Base-by-base conservation (phyloP, 768 basidiomycete species). In the Filobasidium floriforme region DNA sequence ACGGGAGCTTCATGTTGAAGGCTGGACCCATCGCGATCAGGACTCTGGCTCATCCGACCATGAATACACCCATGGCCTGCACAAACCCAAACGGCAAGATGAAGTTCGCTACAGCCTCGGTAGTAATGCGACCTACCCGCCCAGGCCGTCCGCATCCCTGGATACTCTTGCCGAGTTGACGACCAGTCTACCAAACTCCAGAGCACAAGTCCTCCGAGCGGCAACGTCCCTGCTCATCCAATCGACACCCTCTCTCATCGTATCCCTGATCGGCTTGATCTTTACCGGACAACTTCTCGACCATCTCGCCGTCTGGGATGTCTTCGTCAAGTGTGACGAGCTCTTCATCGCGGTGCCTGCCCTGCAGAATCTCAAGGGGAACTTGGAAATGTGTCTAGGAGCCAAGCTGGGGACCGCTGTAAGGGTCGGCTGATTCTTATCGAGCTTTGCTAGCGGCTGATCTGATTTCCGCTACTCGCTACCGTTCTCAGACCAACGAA, bases 331-430 rank as follows among this genome's bases (percentile, higher is more conserved):
- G 49, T 86, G 97, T 59, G 88, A 97, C 81, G 92, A 98, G 76
- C 86, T 98, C 63, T 92, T 98, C 71, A 91, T 98, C 83, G 90
- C 98, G 62, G 87, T 97, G 3, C 93, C 94, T 12, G 92, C 93
- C 68, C 82, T 98, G 22, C 84, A 91, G 28, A 98, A 98, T 72
- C 85, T 99, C 65, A 97, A 96, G 73, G 96, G 94, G n/a, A 82
- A 99, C 74, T 84, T 98, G 43, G 96, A 98, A 79, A 98, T 98
- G 94, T 97, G 96, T 70, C 86, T 99, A 7, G 93, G 92, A 3
- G 92, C 96, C 0, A 85, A 94, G 15, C 83, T 99, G n/a, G 88
- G 89, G 0, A 99, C 96, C 0, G 88, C 92, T n/a, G 18, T 40
- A 6, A 18, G 19, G n/a, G 32, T 46, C 41, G 32, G 7, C 24